Base-by-base conservation (phyloP, 2,329 filamentous ascomycete genomes). In the Microcyclospora pomicola region DNA sequence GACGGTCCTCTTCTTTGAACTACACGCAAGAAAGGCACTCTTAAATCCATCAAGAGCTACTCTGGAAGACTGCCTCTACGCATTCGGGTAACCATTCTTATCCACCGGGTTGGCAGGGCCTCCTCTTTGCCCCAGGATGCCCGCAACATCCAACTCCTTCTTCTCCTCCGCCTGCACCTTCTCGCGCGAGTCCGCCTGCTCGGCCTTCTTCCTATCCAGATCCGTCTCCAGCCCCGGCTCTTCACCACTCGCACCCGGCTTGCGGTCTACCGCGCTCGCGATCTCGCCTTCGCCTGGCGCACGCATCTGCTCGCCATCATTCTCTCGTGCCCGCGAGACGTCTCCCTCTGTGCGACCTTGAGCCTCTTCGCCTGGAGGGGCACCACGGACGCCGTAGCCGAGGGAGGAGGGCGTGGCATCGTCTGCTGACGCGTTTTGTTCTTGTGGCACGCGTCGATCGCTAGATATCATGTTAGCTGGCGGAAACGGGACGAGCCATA, bases 201-300 rank as follows among this genome's bases (percentile, higher is more conserved):
- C 66, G 2, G 56, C 62, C 53, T 68, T 69, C 55, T 69, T 69
- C 53, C 63, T 54, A 9, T 68, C 66, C 47, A 69, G 46, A 55
- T 67, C 65, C 6, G 45, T 55, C 42, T 61, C 64, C 37, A 69
- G 41, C 32, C 63, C 65, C 5, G 49, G 52, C 52, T 64, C 49
- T 27, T 49, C 50, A 4, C 43, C 42, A 0, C 56, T 58, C 7
- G 41, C 44, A 3, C 55, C 56, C 2, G 59, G 54, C 49, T 57
- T 53, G 15, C 39, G 29, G 9, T 54, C 52, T 7, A 69, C 66
- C 0, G 64, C 64, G 32, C 56, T 55, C 2, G 55, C 55, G 5
- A 69, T 58, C 30, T 56, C 52, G 9, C 64, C 65, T 45, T 70
- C 67, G 0, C 65, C 66, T 0, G 63, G 61, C 14, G 62, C 60